Conservation (phyloP, 306 rosid species). For the Trifolium pratense region DNA sequence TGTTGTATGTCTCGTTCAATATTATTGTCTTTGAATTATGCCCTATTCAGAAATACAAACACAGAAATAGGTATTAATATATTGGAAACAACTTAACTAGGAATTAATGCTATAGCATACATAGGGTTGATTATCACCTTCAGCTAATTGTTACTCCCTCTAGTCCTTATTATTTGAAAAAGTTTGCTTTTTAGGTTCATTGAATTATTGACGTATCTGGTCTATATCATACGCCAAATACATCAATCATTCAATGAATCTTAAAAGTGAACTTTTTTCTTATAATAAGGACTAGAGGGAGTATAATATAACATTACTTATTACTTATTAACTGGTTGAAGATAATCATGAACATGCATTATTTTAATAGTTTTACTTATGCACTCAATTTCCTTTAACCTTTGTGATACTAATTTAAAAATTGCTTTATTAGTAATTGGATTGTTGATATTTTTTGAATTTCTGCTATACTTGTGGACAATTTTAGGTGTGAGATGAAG, state of each 20-base stretch:
- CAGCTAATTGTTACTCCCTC: background rate
- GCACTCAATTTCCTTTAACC: background rate
- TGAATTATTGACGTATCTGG: too few species aligned
- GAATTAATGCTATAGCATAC: background rate
- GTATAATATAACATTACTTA: too few species aligned
- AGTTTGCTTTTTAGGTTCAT: too few species aligned
- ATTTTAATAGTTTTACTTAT: background rate
- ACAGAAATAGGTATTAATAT: background rate
- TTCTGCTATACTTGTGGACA: background rate
- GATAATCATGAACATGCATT: background rate
- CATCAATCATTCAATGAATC: too few species aligned
- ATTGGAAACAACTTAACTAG: background rate
- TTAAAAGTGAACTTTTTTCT: too few species aligned
- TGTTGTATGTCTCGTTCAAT: background rate
- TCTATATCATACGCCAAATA: too few species aligned
- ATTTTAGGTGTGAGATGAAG: slow-evolving; percentile 1
- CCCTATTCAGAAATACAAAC: background rate
- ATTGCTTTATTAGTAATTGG: background rate
- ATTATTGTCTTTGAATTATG: too few species aligned
- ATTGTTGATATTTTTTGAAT: background rate
- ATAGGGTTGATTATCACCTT: background rate
- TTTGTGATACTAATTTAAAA: slow-evolving; percentile 1
- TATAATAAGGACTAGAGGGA: too few species aligned
- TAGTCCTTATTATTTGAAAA: too few species aligned
- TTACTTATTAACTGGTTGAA: background rate